Evolutionary conservation across 768 basidiomycete genomes (phyloP), one percentile per base, ranked within the genome.

Genomic region (Cyclocybe aegerita): DNA sequence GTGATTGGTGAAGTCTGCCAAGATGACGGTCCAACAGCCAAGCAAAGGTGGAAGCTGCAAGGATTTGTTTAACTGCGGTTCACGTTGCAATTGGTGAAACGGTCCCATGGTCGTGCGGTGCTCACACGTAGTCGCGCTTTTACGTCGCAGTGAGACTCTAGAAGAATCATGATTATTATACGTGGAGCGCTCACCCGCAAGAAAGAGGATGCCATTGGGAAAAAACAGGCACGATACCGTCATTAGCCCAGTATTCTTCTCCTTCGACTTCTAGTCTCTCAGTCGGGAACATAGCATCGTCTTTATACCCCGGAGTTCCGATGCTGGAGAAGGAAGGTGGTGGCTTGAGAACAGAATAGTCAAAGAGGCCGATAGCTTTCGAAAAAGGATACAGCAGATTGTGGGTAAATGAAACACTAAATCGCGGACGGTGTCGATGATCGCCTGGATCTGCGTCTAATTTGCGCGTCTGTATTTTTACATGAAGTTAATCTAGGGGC

Each of bases 131-230:
- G 56, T 59, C 33, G 32, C 4, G 17, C 59, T 56, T 38, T 4
- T 23, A 23, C 23, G 23, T 23, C 23, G 23, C 23, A 23, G 23
- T 23, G 23, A 23, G 23, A 23, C 23, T 23, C 23, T 23, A 23
- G 23, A 23, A 23, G 23, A 23, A 23, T 23, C 23, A 23, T 23
- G 23, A 5, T 23, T 23, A 3, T 5, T 5, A 5, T 23, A 23
- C 1, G 23, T 23, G 23, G 23, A 23, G 23, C 23, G 48, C 65
- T 42, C 55, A 76, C 76, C 61, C 55, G 72, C 78, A 80, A 8
- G 68, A 58, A 48, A 68, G 60, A 10, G 79, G 76, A 64, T 80
- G 79, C 70, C 71, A 79, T 49, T 78, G 78, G 6, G 77, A 78
- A 56, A 79, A 77, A 11, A 75, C 10, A 7, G 78, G 77, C 4